Percentiles rank a stretch among this genome's conserved stretches.
phyloP scores from a whole-genome alignment of 2,329 filamentous ascomycete genomes.

The Cladophialophora exuberans region DNA sequence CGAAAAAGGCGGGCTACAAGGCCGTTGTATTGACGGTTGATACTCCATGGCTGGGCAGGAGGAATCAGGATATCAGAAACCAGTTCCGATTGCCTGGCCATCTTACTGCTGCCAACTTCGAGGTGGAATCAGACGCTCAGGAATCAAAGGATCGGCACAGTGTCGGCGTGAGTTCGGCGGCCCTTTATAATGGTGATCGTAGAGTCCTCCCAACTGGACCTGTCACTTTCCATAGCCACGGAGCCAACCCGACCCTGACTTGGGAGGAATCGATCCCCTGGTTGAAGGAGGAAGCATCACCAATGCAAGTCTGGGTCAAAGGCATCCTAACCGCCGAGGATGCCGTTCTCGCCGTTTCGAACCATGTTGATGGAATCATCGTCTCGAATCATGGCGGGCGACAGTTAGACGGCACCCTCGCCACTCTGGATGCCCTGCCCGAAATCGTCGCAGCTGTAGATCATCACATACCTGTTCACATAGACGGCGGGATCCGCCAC shows the following conservation, averaged over 20 bases:
- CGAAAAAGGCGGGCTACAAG: slow-evolving; percentile 51
- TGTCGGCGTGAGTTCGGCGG: no score
- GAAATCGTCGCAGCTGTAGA: slow-evolving; percentile 34
- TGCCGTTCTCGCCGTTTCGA: slow-evolving; percentile 40
- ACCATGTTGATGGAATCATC: slow-evolving; percentile 42
- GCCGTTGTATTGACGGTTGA: slow-evolving; percentile 58
- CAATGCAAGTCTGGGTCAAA: slow-evolving; percentile 34
- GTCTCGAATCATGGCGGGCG: slow-evolving; percentile 46
- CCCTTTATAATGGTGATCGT: no score
- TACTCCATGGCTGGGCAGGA: slow-evolving; percentile 53
- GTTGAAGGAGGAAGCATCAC: slow-evolving; percentile 18
- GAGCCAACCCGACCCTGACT: slow-evolving; percentile 77
- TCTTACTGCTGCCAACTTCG: slow-evolving; percentile 31
- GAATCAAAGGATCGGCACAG: no score
- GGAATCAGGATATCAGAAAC: slow-evolving; percentile 33
- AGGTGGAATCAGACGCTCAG: no score
- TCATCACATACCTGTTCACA: slow-evolving; percentile 42
- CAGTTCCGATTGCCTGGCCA: slow-evolving; percentile 31
- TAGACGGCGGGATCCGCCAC: slow-evolving; percentile 60
- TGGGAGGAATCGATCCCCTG: slow-evolving; percentile 33
- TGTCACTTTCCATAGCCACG: slow-evolving; percentile 94
- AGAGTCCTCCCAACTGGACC: slow-evolving; percentile 72
- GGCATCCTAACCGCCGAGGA: slow-evolving; percentile 39
- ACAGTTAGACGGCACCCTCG: slow-evolving; percentile 43
- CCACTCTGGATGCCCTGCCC: slow-evolving; percentile 43